Evolutionary conservation across 345 rosid genomes (phyloP), one percentile per base, ranked within the genome.

Genomic region (Gossypium mustelinum): DNA sequence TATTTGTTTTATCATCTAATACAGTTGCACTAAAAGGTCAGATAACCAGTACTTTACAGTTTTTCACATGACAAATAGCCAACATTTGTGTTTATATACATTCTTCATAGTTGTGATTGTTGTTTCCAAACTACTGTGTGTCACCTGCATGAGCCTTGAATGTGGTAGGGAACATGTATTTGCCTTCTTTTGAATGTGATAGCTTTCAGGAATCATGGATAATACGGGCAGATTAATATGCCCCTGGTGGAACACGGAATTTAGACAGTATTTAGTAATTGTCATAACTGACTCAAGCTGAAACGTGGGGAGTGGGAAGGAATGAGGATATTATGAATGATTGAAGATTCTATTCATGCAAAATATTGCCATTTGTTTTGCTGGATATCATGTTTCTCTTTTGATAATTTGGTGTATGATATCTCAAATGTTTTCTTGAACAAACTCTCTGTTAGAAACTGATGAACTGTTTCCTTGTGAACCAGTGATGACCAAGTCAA

Each of bases 1-100:
- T 89, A 73, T 87, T 94, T 43, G 90, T 92, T 51, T 75, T 92
- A 66, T 89, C 97, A 76, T 94, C 92, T 69, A 94, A 88, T 61
- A 74, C 73, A 10, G 92, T 89, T 47, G 93, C 97, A 58, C 72
- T 92, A 78, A 87, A 84, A 94, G 98, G 97, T 90, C 29, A 82
- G 88, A 76, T 51, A 58, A 60, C 20, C 13, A 62, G 34, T 18
- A 25, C 64, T 44, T 63, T 17, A 44, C 3, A 0, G 17, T 72
- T 73, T 13, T 11, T 70, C 44, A 62, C 18, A 17, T 39, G 44
- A 27, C 1, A 14, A 50, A 65, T 44, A 59, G 25, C 16, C 1
- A 2, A 11, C 18, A 47, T 22, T 20, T 47, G 41, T 47, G 27
- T 25, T 47, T 68, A 22, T 68, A 47, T 22, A 13, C 29, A 7